Percentiles rank a stretch among this genome's conserved stretches.
phyloP scores from a whole-genome alignment of 305 asterid species.

The Fraxinus latifolia region DNA sequence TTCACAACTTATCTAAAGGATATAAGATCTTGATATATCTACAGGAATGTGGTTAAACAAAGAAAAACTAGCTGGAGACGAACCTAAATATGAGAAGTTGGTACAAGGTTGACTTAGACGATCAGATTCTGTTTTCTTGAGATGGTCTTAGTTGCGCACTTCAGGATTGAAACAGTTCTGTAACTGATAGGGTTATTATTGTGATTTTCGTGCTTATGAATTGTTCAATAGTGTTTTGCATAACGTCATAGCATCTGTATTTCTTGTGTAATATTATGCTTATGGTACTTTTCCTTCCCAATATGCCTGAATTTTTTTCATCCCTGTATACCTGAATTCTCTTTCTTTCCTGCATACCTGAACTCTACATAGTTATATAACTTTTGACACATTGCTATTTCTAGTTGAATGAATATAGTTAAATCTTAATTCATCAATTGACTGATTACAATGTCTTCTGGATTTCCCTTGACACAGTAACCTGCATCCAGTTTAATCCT shows the following conservation, averaged over 20 bases:
- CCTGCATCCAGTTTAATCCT: slow-evolving; percentile 99
- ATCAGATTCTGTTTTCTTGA: slow-evolving; percentile 5
- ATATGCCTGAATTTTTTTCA: neutral
- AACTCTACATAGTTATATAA: neutral
- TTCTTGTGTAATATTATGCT: neutral
- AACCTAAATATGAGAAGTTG: neutral
- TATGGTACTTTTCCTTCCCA: neutral
- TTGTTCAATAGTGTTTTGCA: neutral
- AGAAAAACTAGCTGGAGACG: neutral
- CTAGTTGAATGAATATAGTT: slow-evolving; percentile 1
- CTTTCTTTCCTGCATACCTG: neutral
- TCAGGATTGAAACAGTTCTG: slow-evolving; percentile 7
- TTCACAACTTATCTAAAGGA: slow-evolving; percentile 2
- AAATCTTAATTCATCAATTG: slow-evolving; percentile 28
- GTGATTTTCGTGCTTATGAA: slow-evolving; percentile 3
- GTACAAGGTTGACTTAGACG: neutral
- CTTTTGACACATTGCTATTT: slow-evolving; percentile 15
- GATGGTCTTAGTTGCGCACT: slow-evolving; percentile 11
- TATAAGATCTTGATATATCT: slow-evolving; percentile 17
- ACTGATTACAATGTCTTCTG: slow-evolving; percentile 29
- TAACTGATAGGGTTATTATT: neutral
- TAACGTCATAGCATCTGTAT: neutral
- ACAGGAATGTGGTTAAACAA: neutral
- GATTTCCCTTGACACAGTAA: slow-evolving; percentile 57
- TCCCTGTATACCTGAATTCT: neutral